Evolutionary conservation across 2,329 filamentous ascomycete genomes (phyloP).

Genomic region (Drechslerella dactyloides): DNA sequence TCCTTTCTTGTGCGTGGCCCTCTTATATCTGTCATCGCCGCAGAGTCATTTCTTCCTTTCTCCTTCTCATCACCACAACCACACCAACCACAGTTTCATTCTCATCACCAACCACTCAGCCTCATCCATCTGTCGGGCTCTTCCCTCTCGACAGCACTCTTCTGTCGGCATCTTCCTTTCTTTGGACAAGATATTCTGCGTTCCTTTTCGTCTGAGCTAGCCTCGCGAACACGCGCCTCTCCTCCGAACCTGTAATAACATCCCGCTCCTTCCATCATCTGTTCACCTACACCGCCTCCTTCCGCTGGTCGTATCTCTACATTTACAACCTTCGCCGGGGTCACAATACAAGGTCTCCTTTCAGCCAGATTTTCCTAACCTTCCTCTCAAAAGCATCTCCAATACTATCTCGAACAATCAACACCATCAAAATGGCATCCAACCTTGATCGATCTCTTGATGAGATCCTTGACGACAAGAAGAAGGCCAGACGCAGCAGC

Average conservation of each 20-base stretch:
- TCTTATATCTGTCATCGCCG: conserved; percentile 19
- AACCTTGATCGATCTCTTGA: conserved; percentile 98
- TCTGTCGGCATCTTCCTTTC: conserved; percentile 6
- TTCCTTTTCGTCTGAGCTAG: conserved; percentile 20
- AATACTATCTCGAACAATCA: background rate
- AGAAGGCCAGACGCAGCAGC: conserved; percentile 53
- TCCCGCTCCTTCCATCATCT: conserved; percentile 6
- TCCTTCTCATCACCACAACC: conserved; percentile 52
- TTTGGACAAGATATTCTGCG: background rate
- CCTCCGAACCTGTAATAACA: conserved; percentile 24
- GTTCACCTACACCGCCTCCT: no score
- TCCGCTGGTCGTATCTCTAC: background rate
- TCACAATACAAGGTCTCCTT: background rate
- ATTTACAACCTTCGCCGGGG: background rate
- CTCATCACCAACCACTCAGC: conserved; percentile 27
- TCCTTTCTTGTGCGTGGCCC: conserved; percentile 9
- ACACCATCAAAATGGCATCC: conserved; percentile 73
- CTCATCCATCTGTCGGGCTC: conserved; percentile 7
- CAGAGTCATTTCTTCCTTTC: conserved; percentile 53
- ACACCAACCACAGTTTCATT: conserved; percentile 54
- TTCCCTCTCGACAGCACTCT: conserved; percentile 7
- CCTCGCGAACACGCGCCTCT: conserved; percentile 40
- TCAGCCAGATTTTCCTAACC: background rate
- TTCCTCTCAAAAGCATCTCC: conserved; percentile 19
- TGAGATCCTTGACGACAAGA: conserved; percentile 83